These are phyloP conservation scores for Pythium utonaiense DNA, from an alignment of 352 stramenopile genomes.

Conservation along the genomic window DNA sequence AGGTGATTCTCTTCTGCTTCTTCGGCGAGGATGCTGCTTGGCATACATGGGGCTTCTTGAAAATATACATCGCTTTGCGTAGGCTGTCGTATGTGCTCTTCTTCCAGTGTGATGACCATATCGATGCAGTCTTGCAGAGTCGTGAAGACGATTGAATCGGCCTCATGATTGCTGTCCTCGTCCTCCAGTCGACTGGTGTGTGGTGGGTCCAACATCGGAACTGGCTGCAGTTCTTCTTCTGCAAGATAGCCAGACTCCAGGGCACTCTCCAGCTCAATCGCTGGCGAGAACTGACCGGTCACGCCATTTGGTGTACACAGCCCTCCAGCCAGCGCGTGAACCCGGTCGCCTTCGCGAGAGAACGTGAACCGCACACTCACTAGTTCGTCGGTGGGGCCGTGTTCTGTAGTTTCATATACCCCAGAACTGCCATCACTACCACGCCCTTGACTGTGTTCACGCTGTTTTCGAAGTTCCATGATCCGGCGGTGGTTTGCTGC, in stretches of 20 bases:
- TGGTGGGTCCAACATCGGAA: conserved; percentile 3
- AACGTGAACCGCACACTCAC: conserved; percentile 60
- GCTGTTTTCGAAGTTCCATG: conserved; percentile 48
- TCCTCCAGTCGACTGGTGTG: conserved; percentile 14
- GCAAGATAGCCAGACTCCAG: conserved; percentile 30
- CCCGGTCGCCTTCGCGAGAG: conserved; percentile 28
- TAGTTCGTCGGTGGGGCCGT: conserved; percentile 30
- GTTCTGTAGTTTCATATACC: conserved; percentile 3
- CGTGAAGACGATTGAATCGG: conserved; percentile 20
- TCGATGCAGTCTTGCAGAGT: conserved; percentile 33
- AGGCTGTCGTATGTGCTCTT: neutral
- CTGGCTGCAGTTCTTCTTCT: conserved; percentile 3
- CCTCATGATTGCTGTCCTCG: neutral
- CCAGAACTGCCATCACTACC: neutral
- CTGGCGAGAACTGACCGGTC: conserved; percentile 48
- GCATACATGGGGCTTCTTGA: no score
- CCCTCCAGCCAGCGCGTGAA: neutral
- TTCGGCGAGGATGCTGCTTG: no score
- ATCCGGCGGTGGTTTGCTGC: conserved; percentile 59
- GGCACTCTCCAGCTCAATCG: conserved; percentile 41
- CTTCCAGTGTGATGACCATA: conserved; percentile 8
- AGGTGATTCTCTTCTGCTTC: no score
- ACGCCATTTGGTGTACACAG: conserved; percentile 14
- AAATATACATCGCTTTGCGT: no score
- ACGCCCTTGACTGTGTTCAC: neutral